Percentiles rank a stretch among this genome's conserved stretches.
Conservation (phyloP, 2,329 filamentous ascomycete genomes). For the Ophiostoma tasmaniense region DNA sequence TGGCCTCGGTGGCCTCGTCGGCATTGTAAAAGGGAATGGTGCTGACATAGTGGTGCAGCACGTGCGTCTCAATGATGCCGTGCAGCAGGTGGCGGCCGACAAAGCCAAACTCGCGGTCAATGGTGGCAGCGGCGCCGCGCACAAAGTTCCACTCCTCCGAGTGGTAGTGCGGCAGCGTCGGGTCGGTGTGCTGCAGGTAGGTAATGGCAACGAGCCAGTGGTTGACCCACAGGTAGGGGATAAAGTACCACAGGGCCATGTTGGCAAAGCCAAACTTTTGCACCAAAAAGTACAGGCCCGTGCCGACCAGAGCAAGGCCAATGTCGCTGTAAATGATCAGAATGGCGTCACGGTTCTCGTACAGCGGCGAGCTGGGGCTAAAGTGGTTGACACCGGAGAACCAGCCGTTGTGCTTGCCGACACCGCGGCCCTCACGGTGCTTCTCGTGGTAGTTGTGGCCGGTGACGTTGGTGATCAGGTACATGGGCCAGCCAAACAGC, state of each 20-base stretch:
- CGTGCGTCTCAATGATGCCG: slow-evolving; percentile 94
- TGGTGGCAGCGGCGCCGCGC: slow-evolving; percentile 85
- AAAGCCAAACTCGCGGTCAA: slow-evolving; percentile 95
- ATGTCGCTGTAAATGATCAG: slow-evolving; percentile 81
- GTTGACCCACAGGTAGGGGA: slow-evolving; percentile 96
- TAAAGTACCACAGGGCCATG: slow-evolving; percentile 86
- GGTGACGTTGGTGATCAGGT: slow-evolving; percentile 84
- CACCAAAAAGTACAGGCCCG: slow-evolving; percentile 58
- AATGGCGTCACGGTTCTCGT: slow-evolving; percentile 82
- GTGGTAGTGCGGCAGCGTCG: slow-evolving; percentile 83
- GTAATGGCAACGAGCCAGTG: slow-evolving; percentile 99
- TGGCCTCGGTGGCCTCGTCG: slow-evolving; percentile 25
- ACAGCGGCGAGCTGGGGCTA: slow-evolving; percentile 77
- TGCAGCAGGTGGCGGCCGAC: slow-evolving; percentile 82
- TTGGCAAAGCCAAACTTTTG: slow-evolving; percentile 77
- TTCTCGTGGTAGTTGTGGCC: slow-evolving; percentile 91
- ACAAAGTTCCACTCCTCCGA: slow-evolving; percentile 82
- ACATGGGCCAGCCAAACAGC: slow-evolving; percentile 86
- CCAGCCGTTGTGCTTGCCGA: slow-evolving; percentile 80
- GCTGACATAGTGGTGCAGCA: slow-evolving; percentile 93
- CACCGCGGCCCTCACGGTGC: slow-evolving; percentile 86
- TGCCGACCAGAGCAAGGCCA: slow-evolving; percentile 57
- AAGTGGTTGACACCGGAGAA: slow-evolving; percentile 90
- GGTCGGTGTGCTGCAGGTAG: slow-evolving; percentile 93
- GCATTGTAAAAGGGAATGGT: slow-evolving; percentile 56